Conservation (phyloP, 331 rosid species). For the Malus hybrid region DNA sequence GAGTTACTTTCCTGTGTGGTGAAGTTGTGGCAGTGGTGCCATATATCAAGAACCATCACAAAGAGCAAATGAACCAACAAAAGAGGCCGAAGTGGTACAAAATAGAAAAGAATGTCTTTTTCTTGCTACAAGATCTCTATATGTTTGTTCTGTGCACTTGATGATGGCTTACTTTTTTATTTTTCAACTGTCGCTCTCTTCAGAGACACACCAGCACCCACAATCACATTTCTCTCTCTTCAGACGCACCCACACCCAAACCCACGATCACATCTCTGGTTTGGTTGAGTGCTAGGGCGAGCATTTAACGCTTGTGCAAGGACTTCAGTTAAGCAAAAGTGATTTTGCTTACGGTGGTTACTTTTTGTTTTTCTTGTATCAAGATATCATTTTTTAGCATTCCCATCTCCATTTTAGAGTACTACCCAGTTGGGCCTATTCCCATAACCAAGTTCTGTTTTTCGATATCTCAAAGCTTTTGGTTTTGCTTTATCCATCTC, state of each 20-base stretch:
- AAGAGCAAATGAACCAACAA: not conserved
- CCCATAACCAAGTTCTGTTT: not conserved
- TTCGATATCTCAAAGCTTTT: not conserved
- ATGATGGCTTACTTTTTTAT: no score
- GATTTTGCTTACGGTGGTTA: no score
- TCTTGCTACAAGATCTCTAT: not conserved
- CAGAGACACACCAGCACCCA: no score
- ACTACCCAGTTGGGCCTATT: not conserved
- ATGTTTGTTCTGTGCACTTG: no score
- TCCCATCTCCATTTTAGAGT: no score
- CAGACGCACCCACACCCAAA: no score
- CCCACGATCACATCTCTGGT: no score
- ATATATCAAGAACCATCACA: not conserved
- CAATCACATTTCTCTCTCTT: no score
- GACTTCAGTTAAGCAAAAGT: no score
- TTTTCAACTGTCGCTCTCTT: no score
- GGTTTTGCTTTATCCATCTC: not conserved
- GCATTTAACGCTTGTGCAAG: no score
- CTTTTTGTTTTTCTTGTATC: not conserved
- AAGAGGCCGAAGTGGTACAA: conserved; percentile 14
- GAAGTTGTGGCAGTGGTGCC: not conserved
- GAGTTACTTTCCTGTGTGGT: not conserved
- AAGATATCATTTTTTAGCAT: not conserved
- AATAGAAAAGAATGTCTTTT: not conserved
- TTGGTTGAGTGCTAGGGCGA: no score